Evolutionary conservation across 139 green algal species (phyloP), one percentile per base, ranked within the genome.

Genomic region (Bryopsis sp.): DNA sequence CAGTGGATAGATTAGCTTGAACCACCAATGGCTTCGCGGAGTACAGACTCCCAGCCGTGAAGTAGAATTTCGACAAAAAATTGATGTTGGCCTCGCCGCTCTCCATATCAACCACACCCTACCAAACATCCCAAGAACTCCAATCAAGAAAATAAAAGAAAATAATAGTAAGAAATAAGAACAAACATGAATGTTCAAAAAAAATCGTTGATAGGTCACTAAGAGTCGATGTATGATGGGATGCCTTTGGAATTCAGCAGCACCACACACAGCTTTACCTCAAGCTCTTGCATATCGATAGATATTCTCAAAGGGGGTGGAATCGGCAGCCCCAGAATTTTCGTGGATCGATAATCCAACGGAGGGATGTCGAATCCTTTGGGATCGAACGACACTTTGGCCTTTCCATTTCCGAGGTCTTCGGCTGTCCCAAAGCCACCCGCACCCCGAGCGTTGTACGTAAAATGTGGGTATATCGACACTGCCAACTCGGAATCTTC

Each of bases 261-360:
- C 4, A 11, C 19, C 5, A n/a, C n/a, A 36, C 38, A 29, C 31
- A 69, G 15, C 60, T 15, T 28, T 4, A 83, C 76, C 76, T 85
- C 74, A 11, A 86, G 73, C 34, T 67, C 72, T 2, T 64, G 43
- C 1, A 85, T 81, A 35, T 76, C 35, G 57, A 95, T 90, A 15
- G 62, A 76, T 28, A 95, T 95, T 58, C 79, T 80, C 8, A 95
- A 79, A 1, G 83, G 84, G 2, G 88, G 88, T 26, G 82, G 84
- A 67, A 95, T 80, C 8, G 88, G 88, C 22, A 94, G 33, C 0
- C 86, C 86, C 48, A 92, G 58, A 2, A 95, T 74, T 6, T 43
- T 78, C 1, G 86, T 75, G 2, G 84, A 89, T 32, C 64, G 62
- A 64, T 70, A 86, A 64, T 84, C 74, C 32, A 95, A 78, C 58